A percentile compares a stretch with the other conserved stretches of the same genome.
These are phyloP conservation scores for Penicillium tannophilum DNA, from an alignment of 495 filamentous ascomycete genomes.

Conservation along the genomic window DNA sequence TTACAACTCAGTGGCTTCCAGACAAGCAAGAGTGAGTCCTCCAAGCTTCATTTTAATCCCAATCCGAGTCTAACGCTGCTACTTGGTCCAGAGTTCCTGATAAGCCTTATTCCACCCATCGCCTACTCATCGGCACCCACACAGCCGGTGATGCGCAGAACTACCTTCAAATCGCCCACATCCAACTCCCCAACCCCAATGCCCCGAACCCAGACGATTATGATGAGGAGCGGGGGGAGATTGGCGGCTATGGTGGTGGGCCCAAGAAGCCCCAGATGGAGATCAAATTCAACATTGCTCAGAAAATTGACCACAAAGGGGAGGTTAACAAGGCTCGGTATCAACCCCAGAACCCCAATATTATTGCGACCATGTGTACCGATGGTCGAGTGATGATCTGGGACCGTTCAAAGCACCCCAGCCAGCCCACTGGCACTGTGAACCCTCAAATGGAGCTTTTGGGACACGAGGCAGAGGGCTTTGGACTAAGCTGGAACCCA, in stretches of 20 bases:
- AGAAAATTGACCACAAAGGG: slow-evolving; percentile 94
- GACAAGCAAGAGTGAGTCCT: slow-evolving; percentile 78
- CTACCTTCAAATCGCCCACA: slow-evolving; percentile 91
- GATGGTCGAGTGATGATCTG: slow-evolving; percentile 89
- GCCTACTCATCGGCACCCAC: slow-evolving; percentile 91
- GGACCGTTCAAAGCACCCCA: slow-evolving; percentile 91
- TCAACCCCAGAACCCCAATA: slow-evolving; percentile 94
- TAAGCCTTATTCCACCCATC: slow-evolving; percentile 85
- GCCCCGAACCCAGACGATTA: slow-evolving; percentile 77
- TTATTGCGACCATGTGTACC: slow-evolving; percentile 91
- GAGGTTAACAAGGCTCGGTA: slow-evolving; percentile 99
- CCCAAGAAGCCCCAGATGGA: slow-evolving; percentile 67
- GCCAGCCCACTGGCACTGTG: slow-evolving; percentile 66
- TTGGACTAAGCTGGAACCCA: slow-evolving; percentile 90
- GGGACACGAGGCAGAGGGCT: slow-evolving; percentile 91
- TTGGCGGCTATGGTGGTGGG: slow-evolving; percentile 81
- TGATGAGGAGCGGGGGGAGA: slow-evolving; percentile 87
- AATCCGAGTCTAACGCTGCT: slow-evolving; percentile 11
- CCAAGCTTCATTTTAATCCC: not conserved
- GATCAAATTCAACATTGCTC: slow-evolving; percentile 83
- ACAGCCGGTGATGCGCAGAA: slow-evolving; percentile 86
- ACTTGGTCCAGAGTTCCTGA: slow-evolving; percentile 61
- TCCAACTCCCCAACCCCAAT: slow-evolving; percentile 83
- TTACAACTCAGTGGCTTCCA: slow-evolving; percentile 97
- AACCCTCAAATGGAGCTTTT: slow-evolving; percentile 81